These are phyloP conservation scores for Sporothrix inflata DNA, from an alignment of 2,329 filamentous ascomycete genomes.

Conservation along the genomic window DNA sequence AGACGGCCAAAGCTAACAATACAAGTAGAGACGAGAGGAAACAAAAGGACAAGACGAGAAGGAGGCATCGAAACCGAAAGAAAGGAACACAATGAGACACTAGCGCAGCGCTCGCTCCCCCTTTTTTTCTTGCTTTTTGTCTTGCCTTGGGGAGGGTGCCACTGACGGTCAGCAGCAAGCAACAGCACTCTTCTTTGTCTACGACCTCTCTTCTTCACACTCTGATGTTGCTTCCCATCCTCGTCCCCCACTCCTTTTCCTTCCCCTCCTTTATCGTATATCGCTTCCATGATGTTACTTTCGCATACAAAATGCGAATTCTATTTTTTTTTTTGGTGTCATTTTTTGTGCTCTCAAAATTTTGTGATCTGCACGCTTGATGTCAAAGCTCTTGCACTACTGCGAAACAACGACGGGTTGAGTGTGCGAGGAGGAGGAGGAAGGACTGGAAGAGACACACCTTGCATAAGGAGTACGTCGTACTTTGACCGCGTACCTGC, in stretches of 20 bases:
- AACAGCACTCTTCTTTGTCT: neutral
- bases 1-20: neutral
- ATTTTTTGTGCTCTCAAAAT: neutral
- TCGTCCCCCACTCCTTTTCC: too few species aligned
- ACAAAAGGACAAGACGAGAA: neutral
- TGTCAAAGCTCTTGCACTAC: constrained; percentile 1
- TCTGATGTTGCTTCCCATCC: neutral
- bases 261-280: neutral
- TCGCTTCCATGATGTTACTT: neutral
- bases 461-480: neutral
- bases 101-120: constrained; percentile 16
- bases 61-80: neutral
- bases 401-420: neutral
- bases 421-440: neutral
- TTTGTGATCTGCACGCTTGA: neutral
- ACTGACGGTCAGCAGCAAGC: neutral
- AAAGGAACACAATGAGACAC: neutral
- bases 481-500: neutral
- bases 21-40: neutral
- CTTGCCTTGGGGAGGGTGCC: neutral
- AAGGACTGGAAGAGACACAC: neutral
- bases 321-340: neutral
- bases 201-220: neutral
- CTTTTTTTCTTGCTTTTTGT: neutral
- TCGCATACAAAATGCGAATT: neutral